Evolutionary conservation across 768 basidiomycete species (phyloP), one percentile per base, ranked within the genome.

Genomic region (Arthromyces matolae): DNA sequence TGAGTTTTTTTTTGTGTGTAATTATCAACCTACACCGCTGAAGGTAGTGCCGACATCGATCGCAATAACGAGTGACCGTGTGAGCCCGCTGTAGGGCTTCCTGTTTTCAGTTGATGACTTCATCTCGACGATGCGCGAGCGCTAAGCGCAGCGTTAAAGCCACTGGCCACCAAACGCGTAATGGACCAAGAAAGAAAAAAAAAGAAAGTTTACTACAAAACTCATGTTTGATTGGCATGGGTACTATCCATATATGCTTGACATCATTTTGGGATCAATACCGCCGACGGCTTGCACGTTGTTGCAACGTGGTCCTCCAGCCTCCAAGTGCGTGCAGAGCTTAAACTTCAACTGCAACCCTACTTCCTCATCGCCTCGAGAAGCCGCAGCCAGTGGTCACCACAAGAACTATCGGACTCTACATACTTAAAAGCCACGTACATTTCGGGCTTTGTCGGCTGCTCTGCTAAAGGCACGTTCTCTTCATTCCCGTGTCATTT

Each of bases 31-130:
- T 64, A 83, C 88, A 13, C 88, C 88, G 57, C 84, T 86, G 59
- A 89, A 89, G 0, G 88, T 90, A 1, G 87, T 90, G 20, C 88
- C 88, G 53, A 90, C 78, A 58, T 90, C 88, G 64, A 90, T 79
- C 5, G 88, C 87, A 56, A 90, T 75, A 52, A 84, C 86, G 45
- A 90, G 77, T 49, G 83, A 78, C 55, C 86, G 76, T 14, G 69
- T 67, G 10, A 72, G 58, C 37, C 88, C 88, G 6, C 66, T 73
- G 63, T 87, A 89, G 19, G 87, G 88, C 65, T 86, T 88, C 47
- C 88, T 78, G 58, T 79, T 80, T 61, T 82, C 81, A 12, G 75
- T 69, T 24, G 54, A 48, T 34, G 57, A 53, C 51, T 55, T 58
- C 47, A 58, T 58, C 54, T 46, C 49, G 42, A 51, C 44, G 33